phyloP scores from a whole-genome alignment of 1,284 basidiomycete genomes.

The Papiliotrema flavescens region DNA sequence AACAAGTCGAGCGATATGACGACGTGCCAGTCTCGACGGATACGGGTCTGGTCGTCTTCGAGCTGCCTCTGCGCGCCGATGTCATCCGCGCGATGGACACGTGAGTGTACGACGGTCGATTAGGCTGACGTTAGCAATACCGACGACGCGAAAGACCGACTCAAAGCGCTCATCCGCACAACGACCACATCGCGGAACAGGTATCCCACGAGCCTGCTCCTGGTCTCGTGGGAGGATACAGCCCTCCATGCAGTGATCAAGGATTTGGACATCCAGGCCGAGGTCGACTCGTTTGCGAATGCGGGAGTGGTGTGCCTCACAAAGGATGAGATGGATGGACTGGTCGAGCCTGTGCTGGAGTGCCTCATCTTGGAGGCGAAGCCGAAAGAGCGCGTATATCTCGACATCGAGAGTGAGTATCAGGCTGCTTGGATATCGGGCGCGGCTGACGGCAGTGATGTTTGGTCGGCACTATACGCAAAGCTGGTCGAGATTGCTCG shows the following conservation, averaged over 20 bases:
- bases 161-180: constrained; percentile 18
- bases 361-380: constrained; percentile 13
- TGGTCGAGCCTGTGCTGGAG: constrained; percentile 15
- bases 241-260: constrained; percentile 26
- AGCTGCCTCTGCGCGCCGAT: constrained; percentile 22
- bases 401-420: constrained; percentile 23
- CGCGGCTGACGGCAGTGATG: too few species aligned
- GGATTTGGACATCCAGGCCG: constrained; percentile 23
- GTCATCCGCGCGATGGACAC: constrained; percentile 1
- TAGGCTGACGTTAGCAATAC: constrained; percentile 19
- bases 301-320: constrained; percentile 26
- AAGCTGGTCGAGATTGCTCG: background rate
- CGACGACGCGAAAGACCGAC: constrained; percentile 31
- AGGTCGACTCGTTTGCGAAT: constrained; percentile 20
- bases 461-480: background rate
- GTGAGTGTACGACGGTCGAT: background rate
- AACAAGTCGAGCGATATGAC: constrained; percentile 11
- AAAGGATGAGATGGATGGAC: constrained; percentile 28
- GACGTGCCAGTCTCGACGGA: constrained; percentile 12
- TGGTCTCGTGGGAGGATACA: constrained; percentile 42
- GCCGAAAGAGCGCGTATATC: constrained; percentile 18
- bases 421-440: too few species aligned
- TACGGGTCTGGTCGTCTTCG: constrained; percentile 32
- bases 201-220: constrained; percentile 25
- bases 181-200: constrained; percentile 11